Evolutionary conservation across 805 yeast species (phyloP).

Genomic region (Pichia ethanolica): DNA sequence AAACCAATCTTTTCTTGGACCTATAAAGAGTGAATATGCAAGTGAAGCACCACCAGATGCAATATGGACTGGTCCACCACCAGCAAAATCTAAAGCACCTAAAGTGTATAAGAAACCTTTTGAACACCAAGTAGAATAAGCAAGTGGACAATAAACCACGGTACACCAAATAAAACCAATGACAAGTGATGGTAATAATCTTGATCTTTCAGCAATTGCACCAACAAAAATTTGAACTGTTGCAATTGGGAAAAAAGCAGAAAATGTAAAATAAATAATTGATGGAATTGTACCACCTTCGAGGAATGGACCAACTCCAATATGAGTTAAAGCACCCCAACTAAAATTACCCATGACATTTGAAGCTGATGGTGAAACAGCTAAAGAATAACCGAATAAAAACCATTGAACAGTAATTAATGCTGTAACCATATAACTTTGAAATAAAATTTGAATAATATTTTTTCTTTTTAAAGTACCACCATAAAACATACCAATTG

Average conservation of each 20-base stretch:
- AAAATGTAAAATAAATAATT: conserved; percentile 36
- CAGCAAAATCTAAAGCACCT: conserved; percentile 42
- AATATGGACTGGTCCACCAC: conserved; percentile 44
- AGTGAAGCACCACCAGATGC: conserved; percentile 37
- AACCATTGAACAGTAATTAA: conserved; percentile 36
- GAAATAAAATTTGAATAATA: conserved; percentile 37
- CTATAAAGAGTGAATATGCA: conserved; percentile 35
- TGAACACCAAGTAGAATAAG: conserved; percentile 40
- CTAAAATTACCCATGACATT: conserved; percentile 30
- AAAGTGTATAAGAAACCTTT: conserved; percentile 38
- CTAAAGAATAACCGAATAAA: conserved; percentile 38
- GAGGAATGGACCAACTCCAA: conserved; percentile 32
- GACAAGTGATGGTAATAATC: conserved; percentile 34
- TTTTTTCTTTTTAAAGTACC: conserved; percentile 36
- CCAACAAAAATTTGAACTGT: conserved; percentile 43
- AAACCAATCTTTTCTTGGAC: conserved; percentile 32
- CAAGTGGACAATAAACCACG: conserved; percentile 39
- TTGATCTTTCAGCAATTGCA: conserved; percentile 37
- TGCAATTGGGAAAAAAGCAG: conserved; percentile 40
- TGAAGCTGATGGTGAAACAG: conserved; percentile 30
- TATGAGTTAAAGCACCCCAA: conserved; percentile 33
- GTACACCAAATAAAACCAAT: conserved; percentile 35
- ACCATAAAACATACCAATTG: conserved; percentile 38
- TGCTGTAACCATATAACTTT: conserved; percentile 36
- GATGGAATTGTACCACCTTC: conserved; percentile 45